Evolutionary conservation across 352 stramenopile species (phyloP).

Genomic region (Globisporangium recalcitrans): DNA sequence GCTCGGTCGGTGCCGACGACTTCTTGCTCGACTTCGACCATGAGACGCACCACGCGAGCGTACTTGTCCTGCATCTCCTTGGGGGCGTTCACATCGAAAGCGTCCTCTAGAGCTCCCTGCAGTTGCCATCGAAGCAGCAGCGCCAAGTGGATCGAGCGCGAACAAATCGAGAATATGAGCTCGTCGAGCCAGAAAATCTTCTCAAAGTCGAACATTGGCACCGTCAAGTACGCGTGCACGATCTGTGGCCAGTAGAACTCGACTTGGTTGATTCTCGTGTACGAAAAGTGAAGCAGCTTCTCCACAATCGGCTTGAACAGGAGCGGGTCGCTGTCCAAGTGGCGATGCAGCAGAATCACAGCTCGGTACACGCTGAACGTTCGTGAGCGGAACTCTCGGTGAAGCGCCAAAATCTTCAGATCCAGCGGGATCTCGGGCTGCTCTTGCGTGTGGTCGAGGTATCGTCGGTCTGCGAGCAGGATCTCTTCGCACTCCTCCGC

Average conservation of each 20-base stretch:
- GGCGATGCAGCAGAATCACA: conserved; percentile 79
- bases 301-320: conserved; percentile 87
- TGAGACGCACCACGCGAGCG: conserved; percentile 70
- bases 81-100: conserved; percentile 66
- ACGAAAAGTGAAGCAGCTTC: conserved; percentile 80
- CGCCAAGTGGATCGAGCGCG: conserved; percentile 79
- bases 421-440: conserved; percentile 83
- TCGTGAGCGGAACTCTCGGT: conserved; percentile 81
- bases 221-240: conserved; percentile 82
- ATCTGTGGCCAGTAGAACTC: conserved; percentile 92
- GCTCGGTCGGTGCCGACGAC: conserved; percentile 68
- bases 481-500: conserved; percentile 87
- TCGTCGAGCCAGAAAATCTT: conserved; percentile 90
- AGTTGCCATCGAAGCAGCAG: conserved; percentile 83
- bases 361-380: conserved; percentile 81
- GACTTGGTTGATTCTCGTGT: conserved; percentile 87
- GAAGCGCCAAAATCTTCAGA: conserved; percentile 78
- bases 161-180: conserved; percentile 83
- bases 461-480: conserved; percentile 72
- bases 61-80: conserved; percentile 87
- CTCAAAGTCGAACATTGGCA: conserved; percentile 87
- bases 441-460: conserved; percentile 79
- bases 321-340: conserved; percentile 81
- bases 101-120: conserved; percentile 83
- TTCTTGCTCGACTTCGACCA: conserved; percentile 84